Conservation (phyloP, 2,329 filamentous ascomycete species). For the Sphaceloma murrayae region DNA sequence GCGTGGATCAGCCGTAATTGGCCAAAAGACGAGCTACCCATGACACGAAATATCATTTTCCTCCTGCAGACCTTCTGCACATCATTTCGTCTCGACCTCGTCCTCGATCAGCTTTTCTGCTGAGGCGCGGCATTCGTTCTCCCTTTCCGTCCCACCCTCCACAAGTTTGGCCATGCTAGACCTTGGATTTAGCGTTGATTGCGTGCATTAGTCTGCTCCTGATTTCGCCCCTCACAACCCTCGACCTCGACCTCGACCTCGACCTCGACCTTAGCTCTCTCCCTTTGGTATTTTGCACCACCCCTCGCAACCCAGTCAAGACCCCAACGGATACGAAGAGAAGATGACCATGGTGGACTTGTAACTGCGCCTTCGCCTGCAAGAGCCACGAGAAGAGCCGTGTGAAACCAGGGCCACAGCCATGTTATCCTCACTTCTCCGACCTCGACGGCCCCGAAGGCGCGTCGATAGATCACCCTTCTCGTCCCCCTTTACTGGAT, state of each 20-base stretch:
- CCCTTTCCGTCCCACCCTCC: slow-evolving; percentile 1
- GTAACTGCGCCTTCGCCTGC: not conserved
- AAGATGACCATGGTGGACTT: not conserved
- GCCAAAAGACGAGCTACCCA: too few species aligned
- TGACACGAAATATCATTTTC: too few species aligned
- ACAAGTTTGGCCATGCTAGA: slow-evolving; percentile 5
- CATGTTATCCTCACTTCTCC: slow-evolving; percentile 32
- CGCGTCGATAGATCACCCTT: slow-evolving; percentile 21
- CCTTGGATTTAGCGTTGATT: slow-evolving; percentile 3
- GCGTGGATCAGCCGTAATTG: too few species aligned
- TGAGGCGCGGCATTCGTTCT: too few species aligned
- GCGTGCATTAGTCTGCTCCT: slow-evolving; percentile 12
- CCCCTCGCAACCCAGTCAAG: not conserved
- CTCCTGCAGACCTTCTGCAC: too few species aligned
- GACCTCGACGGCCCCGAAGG: slow-evolving; percentile 27
- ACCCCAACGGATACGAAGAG: not conserved
- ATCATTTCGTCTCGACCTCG: too few species aligned
- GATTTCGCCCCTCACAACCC: slow-evolving; percentile 8
- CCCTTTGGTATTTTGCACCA: too few species aligned
- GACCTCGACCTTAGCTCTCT: not conserved
- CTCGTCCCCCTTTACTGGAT: slow-evolving; percentile 18
- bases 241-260: slow-evolving; percentile 4
- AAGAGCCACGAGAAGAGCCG: too few species aligned
- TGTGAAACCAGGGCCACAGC: too few species aligned
- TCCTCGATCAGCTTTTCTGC: too few species aligned